phyloP scores from a whole-genome alignment of 352 stramenopile species.

The Phytophthora crassamura region DNA sequence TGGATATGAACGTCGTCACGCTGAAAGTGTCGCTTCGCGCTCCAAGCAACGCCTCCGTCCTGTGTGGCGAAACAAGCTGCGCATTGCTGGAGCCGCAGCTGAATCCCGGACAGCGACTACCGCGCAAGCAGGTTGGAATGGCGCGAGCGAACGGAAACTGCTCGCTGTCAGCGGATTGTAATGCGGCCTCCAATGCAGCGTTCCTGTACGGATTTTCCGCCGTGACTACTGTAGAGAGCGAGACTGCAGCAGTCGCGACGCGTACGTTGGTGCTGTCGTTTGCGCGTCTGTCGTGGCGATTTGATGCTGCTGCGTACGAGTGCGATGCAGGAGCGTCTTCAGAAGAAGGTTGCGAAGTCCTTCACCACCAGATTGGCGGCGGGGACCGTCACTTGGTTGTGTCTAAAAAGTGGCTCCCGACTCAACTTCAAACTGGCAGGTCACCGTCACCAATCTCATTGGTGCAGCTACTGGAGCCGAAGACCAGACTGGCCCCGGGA shows the following conservation, averaged over 20 bases:
- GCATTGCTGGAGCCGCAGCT: slow-evolving; percentile 26
- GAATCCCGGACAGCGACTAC: slow-evolving; percentile 6
- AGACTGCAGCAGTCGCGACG: background rate
- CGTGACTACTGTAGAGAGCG: slow-evolving; percentile 17
- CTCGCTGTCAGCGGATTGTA: slow-evolving; percentile 17
- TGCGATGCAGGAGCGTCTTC: slow-evolving; percentile 21
- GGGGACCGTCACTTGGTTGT: slow-evolving; percentile 42
- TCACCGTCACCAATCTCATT: slow-evolving; percentile 27
- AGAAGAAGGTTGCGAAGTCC: slow-evolving; percentile 31
- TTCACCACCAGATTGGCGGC: slow-evolving; percentile 40
- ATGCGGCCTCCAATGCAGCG: slow-evolving; percentile 13
- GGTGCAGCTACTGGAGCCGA: slow-evolving; percentile 51
- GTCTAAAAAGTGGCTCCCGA: slow-evolving; percentile 28
- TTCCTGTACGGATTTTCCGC: slow-evolving; percentile 53
- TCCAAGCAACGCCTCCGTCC: slow-evolving; percentile 20
- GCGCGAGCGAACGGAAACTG: slow-evolving; percentile 24
- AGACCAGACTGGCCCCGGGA: slow-evolving; percentile 14
- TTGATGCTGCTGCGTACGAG: slow-evolving; percentile 26
- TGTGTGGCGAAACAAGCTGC: slow-evolving; percentile 36
- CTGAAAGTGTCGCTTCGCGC: slow-evolving; percentile 31
- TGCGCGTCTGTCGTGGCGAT: slow-evolving; percentile 50
- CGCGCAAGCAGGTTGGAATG: slow-evolving; percentile 45
- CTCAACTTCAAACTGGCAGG: slow-evolving; percentile 21
- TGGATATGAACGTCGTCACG: slow-evolving; percentile 38
- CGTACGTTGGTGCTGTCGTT: slow-evolving; percentile 44